Percentiles rank a stretch among this genome's conserved stretches.
These are phyloP conservation scores for Colletotrichum melonis DNA, from an alignment of 2,329 filamentous ascomycete species.

Conservation along the genomic window DNA sequence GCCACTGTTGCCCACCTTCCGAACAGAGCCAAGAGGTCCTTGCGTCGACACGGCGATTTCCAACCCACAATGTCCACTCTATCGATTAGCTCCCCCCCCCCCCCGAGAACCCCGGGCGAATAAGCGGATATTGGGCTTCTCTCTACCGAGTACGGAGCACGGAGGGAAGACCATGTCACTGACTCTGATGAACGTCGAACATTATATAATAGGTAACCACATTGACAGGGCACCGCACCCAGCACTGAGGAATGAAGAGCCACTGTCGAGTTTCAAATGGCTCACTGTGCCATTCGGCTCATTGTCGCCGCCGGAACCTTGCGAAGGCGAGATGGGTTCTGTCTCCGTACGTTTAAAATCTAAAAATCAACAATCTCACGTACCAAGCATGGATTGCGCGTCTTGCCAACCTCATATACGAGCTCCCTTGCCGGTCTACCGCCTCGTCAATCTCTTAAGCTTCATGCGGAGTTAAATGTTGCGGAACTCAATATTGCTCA, in stretches of 20 bases:
- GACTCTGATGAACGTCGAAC: not conserved
- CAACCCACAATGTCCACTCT: not conserved
- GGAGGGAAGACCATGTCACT: not conserved
- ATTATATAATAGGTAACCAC: not conserved
- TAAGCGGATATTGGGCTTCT: not conserved
- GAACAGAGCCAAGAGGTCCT: not conserved
- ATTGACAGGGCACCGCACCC: not conserved
- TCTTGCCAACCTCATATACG: not conserved
- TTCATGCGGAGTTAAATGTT: not conserved
- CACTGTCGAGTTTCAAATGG: not conserved
- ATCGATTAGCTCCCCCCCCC: not conserved
- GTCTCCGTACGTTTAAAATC: not conserved
- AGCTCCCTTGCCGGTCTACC: not conserved
- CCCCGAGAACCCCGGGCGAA: not conserved
- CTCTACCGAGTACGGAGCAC: not conserved
- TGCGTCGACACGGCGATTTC: not conserved
- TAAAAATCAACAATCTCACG: not conserved
- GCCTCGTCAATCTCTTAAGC: constrained; percentile 6
- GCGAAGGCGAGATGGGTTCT: not conserved
- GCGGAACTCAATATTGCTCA: not conserved
- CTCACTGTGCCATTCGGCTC: constrained; percentile 1
- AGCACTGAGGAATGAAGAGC: not conserved
- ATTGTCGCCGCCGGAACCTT: not conserved
- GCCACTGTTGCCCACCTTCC: not conserved
- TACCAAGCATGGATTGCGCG: not conserved